Conservation (phyloP, 2,329 filamentous ascomycete species). For the Cladorrhinum sp. region DNA sequence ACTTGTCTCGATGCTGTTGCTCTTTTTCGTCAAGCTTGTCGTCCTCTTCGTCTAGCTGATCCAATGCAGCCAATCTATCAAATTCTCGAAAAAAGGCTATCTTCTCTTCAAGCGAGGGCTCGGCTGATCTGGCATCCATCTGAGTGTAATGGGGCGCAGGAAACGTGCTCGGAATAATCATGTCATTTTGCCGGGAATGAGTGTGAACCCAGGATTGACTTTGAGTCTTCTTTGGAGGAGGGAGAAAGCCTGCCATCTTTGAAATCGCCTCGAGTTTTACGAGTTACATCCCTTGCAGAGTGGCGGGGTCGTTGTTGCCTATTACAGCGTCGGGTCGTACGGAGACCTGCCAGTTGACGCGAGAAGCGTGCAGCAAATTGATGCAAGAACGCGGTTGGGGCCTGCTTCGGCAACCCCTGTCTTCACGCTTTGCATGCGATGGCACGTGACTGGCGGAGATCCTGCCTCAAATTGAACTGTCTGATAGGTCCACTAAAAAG, state of each 20-base stretch:
- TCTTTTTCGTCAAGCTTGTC: constrained; percentile 35
- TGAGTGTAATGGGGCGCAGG: not conserved
- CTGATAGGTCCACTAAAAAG: not conserved
- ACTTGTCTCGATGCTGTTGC: constrained; percentile 34
- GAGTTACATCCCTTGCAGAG: not conserved
- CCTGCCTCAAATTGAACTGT: not conserved
- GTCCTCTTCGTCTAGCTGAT: constrained; percentile 28
- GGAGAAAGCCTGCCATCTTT: not conserved
- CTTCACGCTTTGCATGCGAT: not conserved
- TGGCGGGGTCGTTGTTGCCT: not conserved
- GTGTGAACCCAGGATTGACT: not conserved
- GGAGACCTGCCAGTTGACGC: not conserved
- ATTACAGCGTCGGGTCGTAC: not conserved
- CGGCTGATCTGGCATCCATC: constrained; percentile 12
- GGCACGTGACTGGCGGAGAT: not conserved
- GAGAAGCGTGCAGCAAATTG: not conserved
- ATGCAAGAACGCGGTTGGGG: not conserved
- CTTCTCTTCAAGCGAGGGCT: constrained; percentile 37
- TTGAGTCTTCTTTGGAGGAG: not conserved
- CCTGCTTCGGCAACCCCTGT: not conserved
- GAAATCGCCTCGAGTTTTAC: not conserved
- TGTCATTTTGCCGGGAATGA: not conserved
- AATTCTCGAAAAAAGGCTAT: constrained; percentile 44
- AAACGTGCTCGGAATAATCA: not conserved
- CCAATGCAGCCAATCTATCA: constrained; percentile 36